These are phyloP conservation scores for Verruconis gallopava DNA, from an alignment of 2,329 filamentous ascomycete species.

Conservation along the genomic window DNA sequence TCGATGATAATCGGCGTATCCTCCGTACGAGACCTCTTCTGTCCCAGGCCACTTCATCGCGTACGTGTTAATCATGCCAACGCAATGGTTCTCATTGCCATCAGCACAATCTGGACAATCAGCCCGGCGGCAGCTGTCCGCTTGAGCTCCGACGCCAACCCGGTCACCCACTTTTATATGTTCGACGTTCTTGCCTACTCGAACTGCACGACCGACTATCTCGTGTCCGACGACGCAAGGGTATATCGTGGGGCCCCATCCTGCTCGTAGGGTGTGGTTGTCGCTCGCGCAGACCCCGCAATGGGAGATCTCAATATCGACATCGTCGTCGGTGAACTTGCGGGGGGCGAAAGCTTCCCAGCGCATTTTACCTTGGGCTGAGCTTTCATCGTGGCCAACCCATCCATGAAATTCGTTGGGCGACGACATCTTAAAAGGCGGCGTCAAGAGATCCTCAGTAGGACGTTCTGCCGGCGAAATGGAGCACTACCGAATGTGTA, in stretches of 20 bases:
- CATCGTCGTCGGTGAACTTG: constrained; percentile 18
- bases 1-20: constrained; percentile 43
- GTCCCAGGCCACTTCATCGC: constrained; percentile 15
- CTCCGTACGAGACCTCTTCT: constrained; percentile 46
- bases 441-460: too few species aligned
- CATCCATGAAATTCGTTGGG: constrained; percentile 7
- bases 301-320: constrained; percentile 21
- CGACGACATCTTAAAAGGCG: too few species aligned
- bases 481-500: too few species aligned
- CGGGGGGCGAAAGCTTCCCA: constrained; percentile 14
- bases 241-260: constrained; percentile 25
- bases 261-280: constrained; percentile 26
- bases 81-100: constrained; percentile 32
- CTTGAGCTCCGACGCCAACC: constrained; percentile 39
- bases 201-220: constrained; percentile 27
- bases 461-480: too few species aligned
- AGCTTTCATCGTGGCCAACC: constrained; percentile 5
- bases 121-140: constrained; percentile 28
- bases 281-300: constrained; percentile 25
- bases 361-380: constrained; percentile 21
- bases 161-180: constrained; percentile 24
- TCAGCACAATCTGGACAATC: constrained; percentile 41
- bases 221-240: constrained; percentile 30
- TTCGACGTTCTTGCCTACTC: constrained; percentile 34
- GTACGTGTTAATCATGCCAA: constrained; percentile 37